Evolutionary conservation across 371 early-diverging fungal species (phyloP).

Genomic region (Mortierella sp.): DNA sequence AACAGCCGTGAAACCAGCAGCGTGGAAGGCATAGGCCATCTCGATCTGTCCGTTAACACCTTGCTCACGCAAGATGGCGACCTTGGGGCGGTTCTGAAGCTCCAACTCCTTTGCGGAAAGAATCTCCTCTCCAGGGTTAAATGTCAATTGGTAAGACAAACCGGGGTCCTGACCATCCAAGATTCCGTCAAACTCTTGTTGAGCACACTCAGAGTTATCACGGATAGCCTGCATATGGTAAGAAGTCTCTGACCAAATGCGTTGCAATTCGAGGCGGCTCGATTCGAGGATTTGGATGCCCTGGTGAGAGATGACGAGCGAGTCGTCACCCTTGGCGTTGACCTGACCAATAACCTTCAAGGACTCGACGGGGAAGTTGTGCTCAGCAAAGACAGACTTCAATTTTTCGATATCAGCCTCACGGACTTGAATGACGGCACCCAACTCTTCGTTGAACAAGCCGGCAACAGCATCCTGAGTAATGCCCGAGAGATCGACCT

Average conservation of each 20-base stretch:
- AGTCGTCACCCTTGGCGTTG: conserved; percentile 59
- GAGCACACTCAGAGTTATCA: conserved; percentile 91
- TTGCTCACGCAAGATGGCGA: conserved; percentile 96
- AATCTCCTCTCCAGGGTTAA: conserved; percentile 73
- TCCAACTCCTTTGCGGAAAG: conserved; percentile 19
- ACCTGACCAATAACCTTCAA: conserved; percentile 78
- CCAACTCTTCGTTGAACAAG: conserved; percentile 96
- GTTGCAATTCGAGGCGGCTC: conserved; percentile 78
- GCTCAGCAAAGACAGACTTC: conserved; percentile 60
- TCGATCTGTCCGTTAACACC: conserved; percentile 96
- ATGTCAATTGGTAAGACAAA: conserved; percentile 80
- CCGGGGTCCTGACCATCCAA: conserved; percentile 83
- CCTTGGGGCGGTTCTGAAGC: conserved; percentile 75
- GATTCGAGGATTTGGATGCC: conserved; percentile 59
- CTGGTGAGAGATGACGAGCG: conserved; percentile 60
- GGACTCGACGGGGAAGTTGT: conserved; percentile 66
- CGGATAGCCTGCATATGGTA: conserved; percentile 90
- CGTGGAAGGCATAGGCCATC: conserved; percentile 94
- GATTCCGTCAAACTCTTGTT: conserved; percentile 83
- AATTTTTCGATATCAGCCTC: conserved; percentile 69
- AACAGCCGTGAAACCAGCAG: conserved; percentile 91
- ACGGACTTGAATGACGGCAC: conserved; percentile 92
- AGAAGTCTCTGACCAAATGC: conserved; percentile 92
- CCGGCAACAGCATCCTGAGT: conserved; percentile 70
- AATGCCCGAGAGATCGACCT: conserved; percentile 70